Conservation (phyloP, 1,284 basidiomycete genomes). For the Sporisorium reilianum region DNA sequence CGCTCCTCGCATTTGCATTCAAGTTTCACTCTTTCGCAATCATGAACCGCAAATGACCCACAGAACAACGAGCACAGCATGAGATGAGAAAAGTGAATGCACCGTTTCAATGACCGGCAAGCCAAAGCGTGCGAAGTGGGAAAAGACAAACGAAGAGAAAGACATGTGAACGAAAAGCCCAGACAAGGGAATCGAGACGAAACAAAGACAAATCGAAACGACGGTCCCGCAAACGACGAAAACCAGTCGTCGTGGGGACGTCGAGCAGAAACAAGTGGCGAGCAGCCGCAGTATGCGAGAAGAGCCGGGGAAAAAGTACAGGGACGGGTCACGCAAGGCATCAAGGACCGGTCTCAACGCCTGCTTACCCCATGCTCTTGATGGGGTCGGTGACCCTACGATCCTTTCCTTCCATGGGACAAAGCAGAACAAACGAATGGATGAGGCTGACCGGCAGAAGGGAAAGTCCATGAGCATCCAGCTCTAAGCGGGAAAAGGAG, state of each 20-base stretch:
- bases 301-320: slow-evolving; percentile 9
- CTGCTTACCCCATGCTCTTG: neutral
- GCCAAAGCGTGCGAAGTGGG: slow-evolving; percentile 9
- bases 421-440: slow-evolving; percentile 3
- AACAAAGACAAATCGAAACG: slow-evolving; percentile 7
- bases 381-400: slow-evolving; percentile 11
- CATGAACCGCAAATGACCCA: neutral
- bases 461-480: slow-evolving; percentile 33
- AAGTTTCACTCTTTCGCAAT: slow-evolving; percentile 4
- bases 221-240: slow-evolving; percentile 38
- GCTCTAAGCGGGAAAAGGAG: slow-evolving; percentile 4
- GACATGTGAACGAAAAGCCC: too few species aligned
- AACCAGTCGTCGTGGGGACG: slow-evolving; percentile 41
- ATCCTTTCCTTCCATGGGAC: slow-evolving; percentile 29
- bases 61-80: neutral
- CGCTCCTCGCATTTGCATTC: slow-evolving; percentile 13
- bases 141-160: slow-evolving; percentile 3
- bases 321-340: slow-evolving; percentile 5
- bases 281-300: slow-evolving; percentile 1
- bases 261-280: slow-evolving; percentile 13
- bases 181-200: neutral
- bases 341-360: slow-evolving; percentile 31
- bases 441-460: slow-evolving; percentile 28
- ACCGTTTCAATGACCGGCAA: slow-evolving; percentile 16
- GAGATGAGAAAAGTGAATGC: slow-evolving; percentile 10